Conservation (phyloP, 306 rosid species). For the Alnus rubra region DNA sequence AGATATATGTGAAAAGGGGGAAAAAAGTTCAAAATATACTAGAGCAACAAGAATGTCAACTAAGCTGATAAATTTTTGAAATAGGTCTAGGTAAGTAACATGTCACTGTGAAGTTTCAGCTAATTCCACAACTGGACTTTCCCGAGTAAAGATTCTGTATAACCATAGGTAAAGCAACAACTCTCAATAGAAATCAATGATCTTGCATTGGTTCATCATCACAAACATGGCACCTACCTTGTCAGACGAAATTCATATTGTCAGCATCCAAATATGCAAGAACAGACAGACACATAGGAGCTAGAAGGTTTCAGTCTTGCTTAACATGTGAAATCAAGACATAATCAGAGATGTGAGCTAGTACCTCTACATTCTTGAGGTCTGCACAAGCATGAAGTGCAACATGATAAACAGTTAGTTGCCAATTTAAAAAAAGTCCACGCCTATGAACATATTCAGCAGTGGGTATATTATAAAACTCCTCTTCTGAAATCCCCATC, state of each 20-base stretch:
- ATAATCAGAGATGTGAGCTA: conserved; percentile 9
- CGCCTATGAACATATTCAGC: conserved; percentile 72
- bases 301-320: not conserved
- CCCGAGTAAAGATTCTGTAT: not conserved
- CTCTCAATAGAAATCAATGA: not conserved
- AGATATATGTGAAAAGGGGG: not conserved
- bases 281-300: conserved; percentile 6
- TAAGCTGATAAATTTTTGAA: not conserved
- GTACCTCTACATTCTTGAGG: conserved; percentile 73
- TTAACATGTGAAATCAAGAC: conserved; percentile 5
- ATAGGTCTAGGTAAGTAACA: not conserved
- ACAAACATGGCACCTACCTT: not conserved
- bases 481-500: conserved; percentile 85
- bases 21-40: not conserved
- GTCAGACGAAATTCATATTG: not conserved
- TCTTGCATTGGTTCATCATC: not conserved
- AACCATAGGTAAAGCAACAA: not conserved
- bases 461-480: conserved; percentile 86
- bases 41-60: not conserved
- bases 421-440: conserved; percentile 50
- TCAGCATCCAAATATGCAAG: not conserved
- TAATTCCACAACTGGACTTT: not conserved
- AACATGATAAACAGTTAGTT: conserved; percentile 65
- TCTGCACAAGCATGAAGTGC: conserved; percentile 89
- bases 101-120: not conserved